Conservation (phyloP, 306 rosid genomes). For the Elaeagnus macrophylla region DNA sequence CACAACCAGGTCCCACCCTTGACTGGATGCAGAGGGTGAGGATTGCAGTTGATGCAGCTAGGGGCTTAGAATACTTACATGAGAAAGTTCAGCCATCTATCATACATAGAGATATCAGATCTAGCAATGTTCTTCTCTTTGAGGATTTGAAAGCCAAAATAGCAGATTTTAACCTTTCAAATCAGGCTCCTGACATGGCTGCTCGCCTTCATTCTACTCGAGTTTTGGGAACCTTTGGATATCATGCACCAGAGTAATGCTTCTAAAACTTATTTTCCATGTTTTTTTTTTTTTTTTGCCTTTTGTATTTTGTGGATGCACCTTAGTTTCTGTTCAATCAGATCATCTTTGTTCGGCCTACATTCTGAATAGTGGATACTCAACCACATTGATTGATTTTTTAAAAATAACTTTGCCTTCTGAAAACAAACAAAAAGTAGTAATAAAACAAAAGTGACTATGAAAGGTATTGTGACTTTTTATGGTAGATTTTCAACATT, state of each 20-base stretch:
- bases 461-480: no score
- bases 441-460: no score
- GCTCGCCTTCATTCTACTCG: slow-evolving; percentile 55
- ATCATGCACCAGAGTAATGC: slow-evolving; percentile 51
- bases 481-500: background rate
- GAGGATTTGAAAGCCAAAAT: slow-evolving; percentile 48
- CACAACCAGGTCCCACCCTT: slow-evolving; percentile 48
- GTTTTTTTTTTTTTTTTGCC: background rate
- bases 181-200: slow-evolving; percentile 56
- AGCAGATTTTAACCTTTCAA: slow-evolving; percentile 50
- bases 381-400: no score
- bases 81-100: slow-evolving; percentile 42
- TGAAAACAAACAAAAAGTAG: no score
- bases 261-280: slow-evolving; percentile 9
- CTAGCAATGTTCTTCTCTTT: slow-evolving; percentile 49
- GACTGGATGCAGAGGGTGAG: slow-evolving; percentile 53
- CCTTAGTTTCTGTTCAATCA: background rate
- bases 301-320: background rate
- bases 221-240: slow-evolving; percentile 51
- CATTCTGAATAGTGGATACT: no score
- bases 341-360: no score
- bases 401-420: no score
- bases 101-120: slow-evolving; percentile 45
- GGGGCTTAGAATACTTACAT: slow-evolving; percentile 48
- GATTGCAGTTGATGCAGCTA: slow-evolving; percentile 50